Percentiles rank a stretch among this genome's conserved stretches.
These are phyloP conservation scores for Camellia sinensis DNA, from an alignment of 148 eudicot genomes.

Conservation along the genomic window DNA sequence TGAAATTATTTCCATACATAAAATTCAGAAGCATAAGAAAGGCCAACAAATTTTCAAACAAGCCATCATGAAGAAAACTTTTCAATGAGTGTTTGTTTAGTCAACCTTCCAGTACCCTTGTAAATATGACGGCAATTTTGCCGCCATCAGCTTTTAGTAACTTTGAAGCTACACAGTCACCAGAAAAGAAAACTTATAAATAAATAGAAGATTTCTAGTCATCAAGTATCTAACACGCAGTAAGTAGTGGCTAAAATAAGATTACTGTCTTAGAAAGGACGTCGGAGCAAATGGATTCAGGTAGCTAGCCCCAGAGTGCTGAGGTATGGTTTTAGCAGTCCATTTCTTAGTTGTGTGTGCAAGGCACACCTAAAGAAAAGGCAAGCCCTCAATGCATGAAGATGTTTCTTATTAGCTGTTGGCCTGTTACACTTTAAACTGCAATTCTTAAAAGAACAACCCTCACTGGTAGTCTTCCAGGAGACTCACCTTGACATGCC, in stretches of 20 bases:
- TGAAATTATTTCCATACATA: not conserved
- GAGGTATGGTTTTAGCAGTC: not conserved
- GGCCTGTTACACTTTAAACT: not conserved
- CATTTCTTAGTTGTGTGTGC: not conserved
- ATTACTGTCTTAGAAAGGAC: too few relatives aligned
- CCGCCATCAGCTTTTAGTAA: not conserved
- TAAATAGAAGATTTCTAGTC: not conserved
- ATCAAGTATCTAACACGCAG: too few relatives aligned
- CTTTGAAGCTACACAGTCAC: constrained; percentile 6
- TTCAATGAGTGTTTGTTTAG: too few relatives aligned
- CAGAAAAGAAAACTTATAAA: not conserved
- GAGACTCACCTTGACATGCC: not conserved
- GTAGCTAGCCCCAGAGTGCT: not conserved
- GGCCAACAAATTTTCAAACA: not conserved
- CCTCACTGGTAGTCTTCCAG: not conserved
- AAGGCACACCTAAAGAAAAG: not conserved
- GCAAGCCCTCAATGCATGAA: not conserved
- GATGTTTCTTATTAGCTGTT: not conserved
- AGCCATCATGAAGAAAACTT: not conserved
- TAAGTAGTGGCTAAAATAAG: too few relatives aligned
- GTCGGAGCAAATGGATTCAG: not conserved
- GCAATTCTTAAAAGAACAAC: not conserved
- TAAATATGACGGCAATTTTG: not conserved
- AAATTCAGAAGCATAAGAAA: not conserved
- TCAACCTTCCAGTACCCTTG: not conserved